These are phyloP conservation scores for Hymenoscyphus scutula DNA, from an alignment of 2,329 filamentous ascomycete genomes.

Conservation along the genomic window DNA sequence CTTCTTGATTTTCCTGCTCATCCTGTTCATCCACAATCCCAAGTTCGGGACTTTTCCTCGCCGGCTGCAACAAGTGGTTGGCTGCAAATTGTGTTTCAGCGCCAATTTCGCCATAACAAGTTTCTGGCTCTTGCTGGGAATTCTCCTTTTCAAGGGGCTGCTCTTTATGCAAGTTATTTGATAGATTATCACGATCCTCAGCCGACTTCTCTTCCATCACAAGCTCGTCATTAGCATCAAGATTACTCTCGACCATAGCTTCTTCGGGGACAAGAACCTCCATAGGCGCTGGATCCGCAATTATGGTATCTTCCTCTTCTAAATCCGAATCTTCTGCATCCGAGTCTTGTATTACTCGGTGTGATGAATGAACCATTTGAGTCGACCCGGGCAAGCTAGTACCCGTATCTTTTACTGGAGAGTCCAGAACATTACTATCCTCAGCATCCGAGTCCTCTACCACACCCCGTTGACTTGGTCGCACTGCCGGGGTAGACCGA, in stretches of 20 bases:
- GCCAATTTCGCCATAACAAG: constrained; percentile 33
- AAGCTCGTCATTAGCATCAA: not conserved
- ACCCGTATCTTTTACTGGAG: not conserved
- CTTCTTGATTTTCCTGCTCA: not conserved
- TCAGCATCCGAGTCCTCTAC: constrained; percentile 7
- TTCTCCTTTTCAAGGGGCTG: not conserved
- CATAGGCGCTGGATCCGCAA: not conserved
- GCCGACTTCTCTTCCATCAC: constrained; percentile 5
- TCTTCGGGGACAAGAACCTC: not conserved
- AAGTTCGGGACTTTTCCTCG: not conserved
- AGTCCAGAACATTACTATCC: not conserved
- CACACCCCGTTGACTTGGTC: not conserved
- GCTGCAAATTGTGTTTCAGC: constrained; percentile 29
- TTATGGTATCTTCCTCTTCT: constrained; percentile 14
- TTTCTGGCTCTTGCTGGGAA: constrained; percentile 23
- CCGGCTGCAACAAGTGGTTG: constrained; percentile 17
- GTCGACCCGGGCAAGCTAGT: not conserved
- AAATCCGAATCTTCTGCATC: constrained; percentile 22
- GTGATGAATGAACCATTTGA: not conserved
- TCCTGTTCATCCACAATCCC: constrained; percentile 1
- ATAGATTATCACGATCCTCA: not conserved
- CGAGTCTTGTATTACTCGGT: not conserved
- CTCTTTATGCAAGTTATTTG: not conserved
- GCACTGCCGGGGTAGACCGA: not conserved
- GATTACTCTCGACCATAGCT: not conserved